These are phyloP conservation scores for Cadophora gregata DNA, from an alignment of 2,329 filamentous ascomycete species.

Conservation along the genomic window DNA sequence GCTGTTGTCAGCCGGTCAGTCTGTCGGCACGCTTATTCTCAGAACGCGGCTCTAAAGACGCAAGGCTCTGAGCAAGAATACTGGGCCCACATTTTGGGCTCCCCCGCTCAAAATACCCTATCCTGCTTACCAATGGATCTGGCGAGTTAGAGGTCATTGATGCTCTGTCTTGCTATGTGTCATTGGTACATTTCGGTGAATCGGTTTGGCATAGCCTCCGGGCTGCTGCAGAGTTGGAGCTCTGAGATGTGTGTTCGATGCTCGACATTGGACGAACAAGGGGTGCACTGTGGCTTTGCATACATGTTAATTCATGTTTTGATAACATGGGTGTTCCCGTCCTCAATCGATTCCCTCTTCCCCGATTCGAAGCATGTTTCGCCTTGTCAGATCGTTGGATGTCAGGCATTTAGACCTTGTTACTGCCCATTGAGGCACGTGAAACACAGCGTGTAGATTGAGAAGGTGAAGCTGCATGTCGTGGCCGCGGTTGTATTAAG, in stretches of 20 bases:
- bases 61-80: conserved; percentile 26
- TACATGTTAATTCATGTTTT: neutral
- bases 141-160: conserved; percentile 16
- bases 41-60: conserved; percentile 8
- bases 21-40: conserved; percentile 2
- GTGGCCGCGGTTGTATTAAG: neutral
- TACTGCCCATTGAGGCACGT: neutral
- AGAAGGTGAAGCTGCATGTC: neutral
- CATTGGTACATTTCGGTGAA: conserved; percentile 23
- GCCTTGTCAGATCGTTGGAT: conserved; percentile 5
- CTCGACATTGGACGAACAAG: conserved; percentile 10
- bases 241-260: conserved; percentile 1
- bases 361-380: neutral
- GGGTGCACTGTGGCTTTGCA: conserved; percentile 2
- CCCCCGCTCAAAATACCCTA: conserved; percentile 17
- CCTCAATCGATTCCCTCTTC: neutral
- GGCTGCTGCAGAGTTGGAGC: conserved; percentile 9
- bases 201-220: conserved; percentile 19
- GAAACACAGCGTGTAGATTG: neutral
- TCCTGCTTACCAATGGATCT: neutral
- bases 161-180: conserved; percentile 1
- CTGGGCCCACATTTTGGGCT: neutral
- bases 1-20: conserved; percentile 23
- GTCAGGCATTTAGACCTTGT: neutral
- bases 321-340: neutral